phyloP scores from a whole-genome alignment of 202 grass and related monocot genomes.

The Bolboschoenoplectus hybrid region DNA sequence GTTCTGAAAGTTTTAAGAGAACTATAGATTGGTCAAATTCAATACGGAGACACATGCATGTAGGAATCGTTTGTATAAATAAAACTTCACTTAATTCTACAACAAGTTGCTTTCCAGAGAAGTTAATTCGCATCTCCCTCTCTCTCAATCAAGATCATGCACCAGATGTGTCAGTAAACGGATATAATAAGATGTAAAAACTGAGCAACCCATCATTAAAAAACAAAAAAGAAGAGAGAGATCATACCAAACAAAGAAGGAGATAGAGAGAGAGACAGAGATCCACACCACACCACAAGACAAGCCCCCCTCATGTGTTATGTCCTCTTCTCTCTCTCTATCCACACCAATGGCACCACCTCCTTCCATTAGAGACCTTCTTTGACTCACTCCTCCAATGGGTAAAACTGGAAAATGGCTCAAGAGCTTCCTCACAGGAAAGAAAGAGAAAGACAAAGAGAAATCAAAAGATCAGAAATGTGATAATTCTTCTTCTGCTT shows the following conservation, averaged over 20 bases:
- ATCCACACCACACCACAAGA: conserved; percentile 21
- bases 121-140: neutral
- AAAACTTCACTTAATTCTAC: conserved; percentile 36
- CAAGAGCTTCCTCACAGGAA: conserved; percentile 57
- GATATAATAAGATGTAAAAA: conserved; percentile 25
- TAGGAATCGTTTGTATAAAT: conserved; percentile 3
- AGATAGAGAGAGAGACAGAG: conserved; percentile 12
- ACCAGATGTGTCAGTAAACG: conserved; percentile 36
- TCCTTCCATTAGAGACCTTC: conserved; percentile 1
- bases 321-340: conserved; percentile 10
- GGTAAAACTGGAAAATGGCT: conserved; percentile 77
- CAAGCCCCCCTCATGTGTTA: neutral
- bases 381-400: conserved; percentile 49
- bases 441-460: conserved; percentile 49
- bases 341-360: neutral
- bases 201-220: neutral
- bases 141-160: conserved; percentile 16
- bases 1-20: neutral
- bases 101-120: conserved; percentile 32
- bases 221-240: neutral
- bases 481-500: neutral
- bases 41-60: neutral
- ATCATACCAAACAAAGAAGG: conserved; percentile 10
- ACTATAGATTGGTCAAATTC: conserved; percentile 25
- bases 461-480: conserved; percentile 36